Conservation (phyloP, 164 flowering plant genomes). For the Piper betle region DNA sequence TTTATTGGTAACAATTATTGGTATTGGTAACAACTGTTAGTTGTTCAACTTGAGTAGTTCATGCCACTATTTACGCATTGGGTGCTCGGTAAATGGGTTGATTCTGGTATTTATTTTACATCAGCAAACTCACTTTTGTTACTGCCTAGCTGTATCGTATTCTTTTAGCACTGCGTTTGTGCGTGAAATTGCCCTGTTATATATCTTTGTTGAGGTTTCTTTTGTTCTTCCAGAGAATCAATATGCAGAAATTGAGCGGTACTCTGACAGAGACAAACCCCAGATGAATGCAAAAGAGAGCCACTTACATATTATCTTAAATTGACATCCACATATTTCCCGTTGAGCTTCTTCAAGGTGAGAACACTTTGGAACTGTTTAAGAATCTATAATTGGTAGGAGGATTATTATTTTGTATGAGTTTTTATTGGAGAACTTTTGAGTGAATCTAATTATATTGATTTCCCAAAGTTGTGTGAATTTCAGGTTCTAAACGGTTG, state of each 20-base stretch:
- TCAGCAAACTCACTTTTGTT: background rate
- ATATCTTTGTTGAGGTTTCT: background rate
- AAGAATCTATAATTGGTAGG: background rate
- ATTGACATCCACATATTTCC: slow-evolving; percentile 17
- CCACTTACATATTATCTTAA: slow-evolving; percentile 16
- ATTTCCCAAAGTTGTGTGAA: background rate
- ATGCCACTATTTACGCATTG: background rate
- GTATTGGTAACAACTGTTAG: background rate
- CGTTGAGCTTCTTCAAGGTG: slow-evolving; percentile 29
- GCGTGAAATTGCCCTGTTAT: background rate
- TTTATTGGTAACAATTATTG: background rate
- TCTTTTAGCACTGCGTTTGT: background rate
- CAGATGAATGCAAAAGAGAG: slow-evolving; percentile 9
- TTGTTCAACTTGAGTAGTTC: background rate
- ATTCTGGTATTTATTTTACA: background rate
- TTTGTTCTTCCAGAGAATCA: slow-evolving; percentile 13
- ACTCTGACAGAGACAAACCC: slow-evolving; percentile 22
- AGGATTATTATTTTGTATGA: background rate
- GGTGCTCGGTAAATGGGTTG: background rate
- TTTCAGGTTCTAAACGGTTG: slow-evolving; percentile 18
- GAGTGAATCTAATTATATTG: background rate
- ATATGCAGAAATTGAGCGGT: slow-evolving; percentile 24
- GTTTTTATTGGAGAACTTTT: background rate
- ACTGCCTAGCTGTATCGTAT: background rate
- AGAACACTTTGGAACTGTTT: background rate